These are phyloP conservation scores for Onygenales sp. DNA, from an alignment of 2,329 filamentous ascomycete species.

Conservation along the genomic window DNA sequence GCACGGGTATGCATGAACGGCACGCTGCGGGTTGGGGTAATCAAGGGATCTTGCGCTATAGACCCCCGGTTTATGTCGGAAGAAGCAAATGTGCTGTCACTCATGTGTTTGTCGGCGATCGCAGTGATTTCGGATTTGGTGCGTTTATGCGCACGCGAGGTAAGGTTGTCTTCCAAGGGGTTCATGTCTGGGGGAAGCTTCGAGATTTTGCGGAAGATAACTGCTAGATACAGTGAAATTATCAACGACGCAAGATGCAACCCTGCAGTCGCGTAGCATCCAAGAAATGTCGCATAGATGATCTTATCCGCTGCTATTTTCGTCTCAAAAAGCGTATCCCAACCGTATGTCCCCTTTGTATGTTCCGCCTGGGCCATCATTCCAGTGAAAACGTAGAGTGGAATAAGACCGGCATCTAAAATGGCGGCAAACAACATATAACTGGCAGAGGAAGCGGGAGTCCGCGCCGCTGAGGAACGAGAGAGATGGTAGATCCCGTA, in stretches of 20 bases:
- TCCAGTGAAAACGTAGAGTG: conserved; percentile 53
- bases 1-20: conserved; percentile 73
- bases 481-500: conserved; percentile 78
- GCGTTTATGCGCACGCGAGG: conserved; percentile 64
- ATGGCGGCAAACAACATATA: conserved; percentile 79
- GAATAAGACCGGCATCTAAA: conserved; percentile 58
- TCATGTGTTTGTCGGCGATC: conserved; percentile 53
- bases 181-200: conserved; percentile 89
- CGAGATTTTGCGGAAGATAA: conserved; percentile 74
- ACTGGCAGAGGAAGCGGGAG: conserved; percentile 71
- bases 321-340: conserved; percentile 59
- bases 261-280: conserved; percentile 52
- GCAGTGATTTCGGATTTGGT: conserved; percentile 54
- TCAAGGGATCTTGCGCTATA: conserved; percentile 32
- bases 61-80: conserved; percentile 27
- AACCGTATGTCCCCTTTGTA: conserved; percentile 37
- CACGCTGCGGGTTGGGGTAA: conserved; percentile 43
- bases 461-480: conserved; percentile 58
- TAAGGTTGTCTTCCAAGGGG: conserved; percentile 77
- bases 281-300: conserved; percentile 58
- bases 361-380: conserved; percentile 46
- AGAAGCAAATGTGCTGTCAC: conserved; percentile 38
- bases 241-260: conserved; percentile 62
- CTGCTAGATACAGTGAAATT: conserved; percentile 64
- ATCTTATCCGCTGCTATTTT: conserved; percentile 49